phyloP scores from a whole-genome alignment of 805 yeast genomes.

The Myxozyma melibiosi region DNA sequence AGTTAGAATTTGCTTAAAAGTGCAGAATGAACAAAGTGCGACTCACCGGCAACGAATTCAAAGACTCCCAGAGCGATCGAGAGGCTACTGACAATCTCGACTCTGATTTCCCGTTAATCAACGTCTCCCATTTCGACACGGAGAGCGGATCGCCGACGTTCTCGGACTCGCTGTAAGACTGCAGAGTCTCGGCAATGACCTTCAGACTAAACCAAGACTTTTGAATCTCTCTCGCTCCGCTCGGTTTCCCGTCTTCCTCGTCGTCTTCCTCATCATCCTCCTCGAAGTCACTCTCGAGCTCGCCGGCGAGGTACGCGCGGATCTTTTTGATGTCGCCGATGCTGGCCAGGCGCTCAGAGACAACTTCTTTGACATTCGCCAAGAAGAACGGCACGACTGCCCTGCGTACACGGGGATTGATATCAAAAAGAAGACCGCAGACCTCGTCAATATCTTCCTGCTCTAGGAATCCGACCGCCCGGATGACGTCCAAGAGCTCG shows the following conservation, averaged over 20 bases:
- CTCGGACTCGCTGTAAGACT: constrained; percentile 15
- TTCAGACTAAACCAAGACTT: constrained; percentile 24
- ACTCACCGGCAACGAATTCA: constrained; percentile 15
- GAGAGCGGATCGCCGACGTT: constrained; percentile 14
- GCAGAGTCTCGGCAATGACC: constrained; percentile 16
- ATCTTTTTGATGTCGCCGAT: constrained; percentile 18
- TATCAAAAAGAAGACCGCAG: constrained; percentile 46
- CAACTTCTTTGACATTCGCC: constrained; percentile 39
- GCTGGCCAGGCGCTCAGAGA: constrained; percentile 32
- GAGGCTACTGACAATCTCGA: constrained; percentile 30
- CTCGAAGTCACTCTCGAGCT: constrained; percentile 14
- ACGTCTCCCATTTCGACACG: constrained; percentile 7
- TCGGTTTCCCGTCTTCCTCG: background rate
- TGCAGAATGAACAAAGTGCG: background rate
- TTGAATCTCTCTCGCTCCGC: background rate
- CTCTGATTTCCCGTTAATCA: constrained; percentile 17
- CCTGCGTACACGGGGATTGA: constrained; percentile 42
- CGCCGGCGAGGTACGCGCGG: constrained; percentile 7
- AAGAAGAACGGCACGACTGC: constrained; percentile 59
- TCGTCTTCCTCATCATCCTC: constrained; percentile 14
- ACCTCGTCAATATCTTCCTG: constrained; percentile 55
- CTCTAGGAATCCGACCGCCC: constrained; percentile 63
- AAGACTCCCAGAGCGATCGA: constrained; percentile 19
- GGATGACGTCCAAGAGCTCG: constrained; percentile 56
- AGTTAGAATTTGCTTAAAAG: background rate